Evolutionary conservation across 495 filamentous ascomycete genomes (phyloP), one percentile per base, ranked within the genome.

Genomic region (Paragyromitra xinjiangensis): DNA sequence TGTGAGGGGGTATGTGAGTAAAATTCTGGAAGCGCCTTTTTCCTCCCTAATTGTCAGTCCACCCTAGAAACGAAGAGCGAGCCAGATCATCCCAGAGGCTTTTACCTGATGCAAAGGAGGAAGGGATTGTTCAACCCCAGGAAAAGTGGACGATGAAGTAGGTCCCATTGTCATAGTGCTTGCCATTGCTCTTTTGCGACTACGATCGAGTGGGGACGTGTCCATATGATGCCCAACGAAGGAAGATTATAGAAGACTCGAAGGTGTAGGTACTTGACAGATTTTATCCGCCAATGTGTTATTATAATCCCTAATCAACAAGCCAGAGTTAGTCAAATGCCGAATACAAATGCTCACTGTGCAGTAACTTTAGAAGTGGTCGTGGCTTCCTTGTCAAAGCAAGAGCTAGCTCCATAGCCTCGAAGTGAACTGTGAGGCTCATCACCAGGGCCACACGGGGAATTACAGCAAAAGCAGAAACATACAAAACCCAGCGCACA

Each of bases 91-190:
- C 67, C 51, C 53, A 65, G 65, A 56, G 45, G 63, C 19, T 26
- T 56, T 69, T 78, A 81, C 80, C 79, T 81, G 79, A 63, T 81
- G 79, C 56, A 81, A 69, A 73, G 80, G 80, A 5, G 80, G 80
- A 3, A 81, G 79, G 48, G 80, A 81, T 29, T 81, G 80, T 39
- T 79, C 77, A 19, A 77, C 61, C 42, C 77, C 75, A 55, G 69
- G 51, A 42, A 71, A 72, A 34, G 62, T 42, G 56, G 79, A 62
- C 29, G 66, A 64, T 42, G 64, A 37, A 50, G 64, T 59, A 37
- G 73, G 45, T 29, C 79, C 80, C 73, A 81, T 81, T 63, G 79
- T 71, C 73, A 81, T 81, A 63, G 75, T 78, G 62, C 66, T 81
- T 71, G 80, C 70, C 71, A 81, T 81, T 67, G 56, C 53, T 71